Percentiles rank a stretch among this genome's conserved stretches.
phyloP scores from a whole-genome alignment of 805 yeast species.

The Kuraishia molischiana region DNA sequence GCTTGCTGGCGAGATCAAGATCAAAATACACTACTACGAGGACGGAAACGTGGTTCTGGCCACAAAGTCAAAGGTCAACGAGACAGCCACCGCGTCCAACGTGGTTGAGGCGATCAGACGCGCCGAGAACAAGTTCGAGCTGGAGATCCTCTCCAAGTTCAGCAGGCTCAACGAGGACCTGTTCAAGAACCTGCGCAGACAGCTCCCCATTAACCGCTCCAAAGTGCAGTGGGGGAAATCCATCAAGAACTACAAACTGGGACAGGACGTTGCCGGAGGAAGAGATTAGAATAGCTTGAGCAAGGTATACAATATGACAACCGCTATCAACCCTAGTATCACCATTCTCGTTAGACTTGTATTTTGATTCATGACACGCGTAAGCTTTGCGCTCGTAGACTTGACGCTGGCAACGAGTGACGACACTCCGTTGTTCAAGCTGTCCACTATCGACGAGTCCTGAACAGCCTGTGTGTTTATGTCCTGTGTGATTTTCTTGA shows the following conservation, averaged over 20 bases:
- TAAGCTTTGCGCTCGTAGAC: constrained; percentile 39
- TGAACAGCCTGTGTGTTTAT: constrained; percentile 56
- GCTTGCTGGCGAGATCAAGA: constrained; percentile 43
- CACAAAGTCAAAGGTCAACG: constrained; percentile 26
- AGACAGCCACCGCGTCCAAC: constrained; percentile 11
- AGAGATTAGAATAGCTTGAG: constrained; percentile 29
- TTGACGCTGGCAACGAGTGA: constrained; percentile 37
- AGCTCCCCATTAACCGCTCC: constrained; percentile 84
- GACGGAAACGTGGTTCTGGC: constrained; percentile 89
- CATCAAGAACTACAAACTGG: constrained; percentile 80
- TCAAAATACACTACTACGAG: constrained; percentile 88
- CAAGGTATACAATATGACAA: constrained; percentile 49
- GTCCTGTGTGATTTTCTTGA: constrained; percentile 59
- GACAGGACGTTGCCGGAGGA: constrained; percentile 60
- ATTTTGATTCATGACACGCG: constrained; percentile 48
- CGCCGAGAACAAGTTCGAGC: constrained; percentile 53
- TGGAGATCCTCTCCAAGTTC: constrained; percentile 51
- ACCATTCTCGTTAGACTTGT: constrained; percentile 53
- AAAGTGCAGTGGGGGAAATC: constrained; percentile 94
- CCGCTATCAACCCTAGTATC: constrained; percentile 39
- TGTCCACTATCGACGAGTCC: constrained; percentile 30
- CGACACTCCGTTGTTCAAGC: constrained; percentile 41
- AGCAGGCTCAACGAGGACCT: constrained; percentile 64
- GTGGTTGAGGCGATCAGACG: constrained; percentile 37
- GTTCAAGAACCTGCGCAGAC: constrained; percentile 82